phyloP scores from a whole-genome alignment of 1,284 basidiomycete genomes.

The Apiotrichum montevideense region DNA sequence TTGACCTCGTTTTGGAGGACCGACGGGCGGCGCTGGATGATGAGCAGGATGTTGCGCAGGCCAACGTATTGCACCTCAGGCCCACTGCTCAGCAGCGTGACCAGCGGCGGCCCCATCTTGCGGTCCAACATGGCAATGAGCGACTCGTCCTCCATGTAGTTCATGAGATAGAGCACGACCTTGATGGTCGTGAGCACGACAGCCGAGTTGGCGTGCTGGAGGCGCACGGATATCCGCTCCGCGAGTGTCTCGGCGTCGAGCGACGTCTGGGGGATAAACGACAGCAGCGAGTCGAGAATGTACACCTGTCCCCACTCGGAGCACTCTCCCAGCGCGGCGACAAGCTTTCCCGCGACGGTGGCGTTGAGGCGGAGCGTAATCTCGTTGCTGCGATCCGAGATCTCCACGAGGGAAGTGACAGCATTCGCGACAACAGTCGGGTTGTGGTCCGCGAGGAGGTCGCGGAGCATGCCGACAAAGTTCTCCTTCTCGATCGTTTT shows the following conservation, averaged over 20 bases:
- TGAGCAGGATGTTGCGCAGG: slow-evolving; percentile 89
- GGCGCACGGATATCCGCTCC: slow-evolving; percentile 82
- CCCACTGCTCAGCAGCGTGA: slow-evolving; percentile 56
- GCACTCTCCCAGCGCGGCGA: slow-evolving; percentile 94
- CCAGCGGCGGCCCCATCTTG: slow-evolving; percentile 87
- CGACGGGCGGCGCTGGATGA: slow-evolving; percentile 86
- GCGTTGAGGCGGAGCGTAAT: slow-evolving; percentile 47
- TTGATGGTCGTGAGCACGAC: slow-evolving; percentile 95
- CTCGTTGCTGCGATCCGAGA: slow-evolving; percentile 56
- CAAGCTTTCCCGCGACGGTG: slow-evolving; percentile 59
- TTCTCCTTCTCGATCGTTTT: slow-evolving; percentile 85
- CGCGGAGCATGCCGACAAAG: slow-evolving; percentile 76
- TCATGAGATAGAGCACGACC: slow-evolving; percentile 93
- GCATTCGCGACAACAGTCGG: slow-evolving; percentile 97
- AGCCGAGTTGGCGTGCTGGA: slow-evolving; percentile 91
- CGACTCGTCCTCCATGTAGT: slow-evolving; percentile 89
- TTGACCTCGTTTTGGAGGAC: slow-evolving; percentile 92
- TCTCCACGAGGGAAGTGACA: slow-evolving; percentile 90
- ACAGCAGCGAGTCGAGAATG: slow-evolving; percentile 87
- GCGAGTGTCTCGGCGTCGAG: slow-evolving; percentile 88
- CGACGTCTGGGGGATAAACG: slow-evolving; percentile 82
- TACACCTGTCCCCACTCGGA: slow-evolving; percentile 99
- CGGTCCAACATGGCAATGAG: slow-evolving; percentile 85
- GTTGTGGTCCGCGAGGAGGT: slow-evolving; percentile 73
- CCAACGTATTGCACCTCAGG: slow-evolving; percentile 90